Evolutionary conservation across 1,284 basidiomycete genomes (phyloP), one percentile per base, ranked within the genome.

Genomic region (Rhodotorula sp.): DNA sequence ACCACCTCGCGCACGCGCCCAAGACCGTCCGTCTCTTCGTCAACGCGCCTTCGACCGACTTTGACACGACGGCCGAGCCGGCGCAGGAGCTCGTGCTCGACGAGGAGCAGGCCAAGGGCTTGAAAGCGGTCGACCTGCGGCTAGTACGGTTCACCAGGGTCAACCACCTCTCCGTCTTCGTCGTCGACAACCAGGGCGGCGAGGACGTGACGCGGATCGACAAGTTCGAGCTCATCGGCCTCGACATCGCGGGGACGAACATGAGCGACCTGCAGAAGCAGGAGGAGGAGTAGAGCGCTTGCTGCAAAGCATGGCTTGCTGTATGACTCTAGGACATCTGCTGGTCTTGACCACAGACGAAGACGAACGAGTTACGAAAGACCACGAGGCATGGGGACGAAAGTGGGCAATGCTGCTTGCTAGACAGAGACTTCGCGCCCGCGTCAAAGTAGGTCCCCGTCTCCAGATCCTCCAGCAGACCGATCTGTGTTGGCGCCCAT

Each of bases 131-230:
- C 41, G 72, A 77, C 56, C 50, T 78, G 21, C 69, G 77, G 5
- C 78, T 75, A 34, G 78, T 79, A 19, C 73, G 77, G 27, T 79
- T 79, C 64, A 73, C 75, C 61, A 76, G 73, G 44, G 68, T 72
- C 22, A 75, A 73, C 21, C 66, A 73, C 21, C 62, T 78, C 9
- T 66, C 67, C 25, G 76, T 79, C 61, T 78, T 78, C 48, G 69
- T 78, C 39, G 69, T 64, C 21, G 71, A 70, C 50, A 79, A 79
- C 61, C 78, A 76, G 61, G 77, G 73, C 4, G 76, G 54, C 10
- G 77, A 73, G 64, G 78, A 79, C 21, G 71, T 76, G 27, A 73
- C 78, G 19, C 51, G 76, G 37, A 59, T 79, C 29, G 76, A 78
- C 62, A 73, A 71, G 59, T 57, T 79, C 39, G 78, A 79, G 46